These are phyloP conservation scores for Melastoma malabathricum DNA, from an alignment of 345 rosid species.

Conservation along the genomic window DNA sequence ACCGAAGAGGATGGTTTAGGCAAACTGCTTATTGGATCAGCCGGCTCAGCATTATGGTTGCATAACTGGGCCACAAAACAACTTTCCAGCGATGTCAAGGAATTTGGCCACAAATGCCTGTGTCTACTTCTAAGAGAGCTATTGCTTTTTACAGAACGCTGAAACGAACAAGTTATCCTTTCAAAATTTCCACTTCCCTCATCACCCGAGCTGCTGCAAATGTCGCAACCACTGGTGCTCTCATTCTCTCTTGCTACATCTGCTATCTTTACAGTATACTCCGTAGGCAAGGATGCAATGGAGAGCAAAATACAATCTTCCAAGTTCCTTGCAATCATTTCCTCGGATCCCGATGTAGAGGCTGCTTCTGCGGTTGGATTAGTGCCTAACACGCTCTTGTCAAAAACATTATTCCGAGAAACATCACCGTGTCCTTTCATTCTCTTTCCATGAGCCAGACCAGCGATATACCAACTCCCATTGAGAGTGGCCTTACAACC, in stretches of 20 bases:
- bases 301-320: conserved; percentile 14
- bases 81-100: conserved; percentile 46
- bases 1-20: conserved; percentile 30
- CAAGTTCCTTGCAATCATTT: conserved; percentile 13
- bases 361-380: conserved; percentile 23
- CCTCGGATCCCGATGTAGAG: conserved; percentile 18
- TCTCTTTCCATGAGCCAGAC: conserved; percentile 19
- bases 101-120: conserved; percentile 19
- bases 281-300: conserved; percentile 12
- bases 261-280: conserved; percentile 15
- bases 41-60: conserved; percentile 27
- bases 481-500: conserved; percentile 17
- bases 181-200: conserved; percentile 6
- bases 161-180: conserved; percentile 13
- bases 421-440: conserved; percentile 16
- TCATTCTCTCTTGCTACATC: conserved; percentile 9
- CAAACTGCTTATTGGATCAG: conserved; percentile 29
- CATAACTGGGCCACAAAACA: conserved; percentile 57
- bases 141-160: conserved; percentile 18
- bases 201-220: conserved; percentile 1
- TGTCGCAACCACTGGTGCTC: conserved; percentile 1
- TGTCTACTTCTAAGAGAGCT: conserved; percentile 29
- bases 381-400: conserved; percentile 15
- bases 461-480: conserved; percentile 10
- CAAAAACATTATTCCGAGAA: conserved; percentile 3